Percentiles rank a stretch among this genome's conserved stretches.
Conservation (phyloP, 129 eudicot species). For the Helianthus tuberosus region DNA sequence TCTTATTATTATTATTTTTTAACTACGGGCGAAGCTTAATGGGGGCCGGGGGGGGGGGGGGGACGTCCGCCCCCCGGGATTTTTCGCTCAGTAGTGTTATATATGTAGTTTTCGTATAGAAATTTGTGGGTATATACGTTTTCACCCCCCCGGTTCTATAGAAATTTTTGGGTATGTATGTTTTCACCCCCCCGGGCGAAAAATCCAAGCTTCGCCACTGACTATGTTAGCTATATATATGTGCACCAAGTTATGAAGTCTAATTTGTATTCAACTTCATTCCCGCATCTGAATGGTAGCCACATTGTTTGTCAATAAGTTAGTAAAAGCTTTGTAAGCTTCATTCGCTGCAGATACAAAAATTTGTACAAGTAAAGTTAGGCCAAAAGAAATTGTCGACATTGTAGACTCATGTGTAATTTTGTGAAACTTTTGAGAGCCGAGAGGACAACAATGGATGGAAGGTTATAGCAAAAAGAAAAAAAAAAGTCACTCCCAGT, state of each 20-base stretch:
- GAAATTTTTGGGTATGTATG: no score
- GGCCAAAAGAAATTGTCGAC: neutral
- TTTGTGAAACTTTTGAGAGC: neutral
- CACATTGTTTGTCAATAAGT: constrained; percentile 4
- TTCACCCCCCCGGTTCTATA: no score
- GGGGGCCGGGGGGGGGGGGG: no score
- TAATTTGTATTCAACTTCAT: constrained; percentile 5
- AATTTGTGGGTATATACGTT: no score
- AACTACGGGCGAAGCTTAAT: no score
- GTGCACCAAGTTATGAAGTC: neutral
- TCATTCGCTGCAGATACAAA: neutral
- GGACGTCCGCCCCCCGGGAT: no score
- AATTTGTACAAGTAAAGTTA: neutral
- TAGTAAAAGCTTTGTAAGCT: neutral
- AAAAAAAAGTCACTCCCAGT: neutral
- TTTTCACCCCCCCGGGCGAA: no score
- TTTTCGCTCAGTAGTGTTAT: no score
- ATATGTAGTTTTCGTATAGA: no score
- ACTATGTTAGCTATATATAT: neutral
- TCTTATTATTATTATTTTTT: neutral
- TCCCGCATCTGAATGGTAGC: constrained; percentile 12
- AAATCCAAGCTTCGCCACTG: no score
- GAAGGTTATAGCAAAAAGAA: neutral
- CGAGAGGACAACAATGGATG: neutral
- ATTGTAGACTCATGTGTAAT: neutral